Conservation (phyloP, 1,139 yeast genomes). For the Debaryomyces nepalensis region DNA sequence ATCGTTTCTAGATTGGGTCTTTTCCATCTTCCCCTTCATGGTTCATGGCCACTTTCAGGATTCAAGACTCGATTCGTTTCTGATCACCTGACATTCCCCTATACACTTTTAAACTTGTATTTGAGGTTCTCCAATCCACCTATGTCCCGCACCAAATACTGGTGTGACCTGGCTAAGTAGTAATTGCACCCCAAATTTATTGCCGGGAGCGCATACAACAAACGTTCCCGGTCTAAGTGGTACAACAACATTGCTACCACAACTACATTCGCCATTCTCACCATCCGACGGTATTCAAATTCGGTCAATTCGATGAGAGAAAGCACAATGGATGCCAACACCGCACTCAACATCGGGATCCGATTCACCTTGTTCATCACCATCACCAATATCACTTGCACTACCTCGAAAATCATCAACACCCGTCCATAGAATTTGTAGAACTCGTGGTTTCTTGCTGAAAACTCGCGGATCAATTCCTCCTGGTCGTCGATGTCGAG, state of each 20-base stretch:
- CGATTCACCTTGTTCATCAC: constrained; percentile 9
- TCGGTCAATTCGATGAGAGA: constrained; percentile 9
- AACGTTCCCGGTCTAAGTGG: constrained; percentile 1
- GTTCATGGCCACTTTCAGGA: too few relatives aligned
- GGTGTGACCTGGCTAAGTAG: constrained; percentile 21
- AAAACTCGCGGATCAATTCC: constrained; percentile 7
- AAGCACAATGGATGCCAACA: constrained; percentile 10
- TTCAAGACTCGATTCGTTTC: too few relatives aligned
- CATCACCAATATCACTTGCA: constrained; percentile 7
- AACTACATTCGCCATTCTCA: constrained; percentile 6
- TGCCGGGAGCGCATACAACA: constrained; percentile 20
- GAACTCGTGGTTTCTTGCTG: constrained; percentile 1
- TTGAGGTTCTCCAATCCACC: constrained; percentile 20
- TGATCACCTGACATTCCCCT: background rate
- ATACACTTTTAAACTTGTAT: constrained; percentile 32
- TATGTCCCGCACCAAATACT: constrained; percentile 19
- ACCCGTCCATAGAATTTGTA: constrained; percentile 4
- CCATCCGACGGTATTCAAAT: constrained; percentile 12
- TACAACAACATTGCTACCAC: constrained; percentile 3
- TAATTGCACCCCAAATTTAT: constrained; percentile 21
- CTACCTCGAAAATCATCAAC: constrained; percentile 11
- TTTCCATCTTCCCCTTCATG: too few relatives aligned
- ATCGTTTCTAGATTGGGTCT: too few relatives aligned
- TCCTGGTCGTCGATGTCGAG: constrained; percentile 14
- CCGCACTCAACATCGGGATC: constrained; percentile 4